phyloP scores from a whole-genome alignment of 2,329 filamentous ascomycete species.

The Fusarium sp. region DNA sequence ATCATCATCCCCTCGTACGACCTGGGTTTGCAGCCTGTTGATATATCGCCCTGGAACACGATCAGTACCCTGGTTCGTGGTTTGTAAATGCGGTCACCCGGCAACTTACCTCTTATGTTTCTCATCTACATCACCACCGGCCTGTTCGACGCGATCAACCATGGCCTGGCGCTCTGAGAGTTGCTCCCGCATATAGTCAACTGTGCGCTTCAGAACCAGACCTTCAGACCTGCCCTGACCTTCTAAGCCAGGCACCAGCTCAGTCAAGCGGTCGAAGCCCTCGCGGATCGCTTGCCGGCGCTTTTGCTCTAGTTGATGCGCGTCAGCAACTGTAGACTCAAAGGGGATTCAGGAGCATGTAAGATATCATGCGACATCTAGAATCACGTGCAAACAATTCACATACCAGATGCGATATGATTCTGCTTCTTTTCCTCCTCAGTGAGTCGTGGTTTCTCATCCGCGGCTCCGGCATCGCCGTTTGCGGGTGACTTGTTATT shows the following conservation, averaged over 20 bases:
- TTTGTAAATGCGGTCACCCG: slow-evolving; percentile 1
- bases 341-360: not conserved
- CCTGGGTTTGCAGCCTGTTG: slow-evolving; percentile 29
- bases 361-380: not conserved
- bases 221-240: slow-evolving; percentile 89
- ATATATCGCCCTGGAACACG: slow-evolving; percentile 31
- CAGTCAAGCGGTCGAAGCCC: slow-evolving; percentile 83
- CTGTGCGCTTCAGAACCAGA: slow-evolving; percentile 78
- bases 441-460: slow-evolving; percentile 63
- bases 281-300: slow-evolving; percentile 75
- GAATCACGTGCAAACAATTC: not conserved
- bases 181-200: slow-evolving; percentile 72
- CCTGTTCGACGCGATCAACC: slow-evolving; percentile 67
- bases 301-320: slow-evolving; percentile 54
- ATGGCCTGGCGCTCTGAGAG: slow-evolving; percentile 68
- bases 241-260: slow-evolving; percentile 82
- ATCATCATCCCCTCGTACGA: slow-evolving; percentile 29
- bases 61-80: slow-evolving; percentile 16
- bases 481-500: slow-evolving; percentile 44
- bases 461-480: slow-evolving; percentile 42
- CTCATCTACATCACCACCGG: slow-evolving; percentile 66
- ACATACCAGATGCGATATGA: slow-evolving; percentile 64
- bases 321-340: slow-evolving; percentile 11
- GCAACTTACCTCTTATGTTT: slow-evolving; percentile 55
- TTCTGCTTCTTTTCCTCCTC: slow-evolving; percentile 67